Percentiles rank a stretch among this genome's conserved stretches.
Evolutionary conservation across 1,284 basidiomycete genomes (phyloP).

Genomic region (Ustilago bromivora): DNA sequence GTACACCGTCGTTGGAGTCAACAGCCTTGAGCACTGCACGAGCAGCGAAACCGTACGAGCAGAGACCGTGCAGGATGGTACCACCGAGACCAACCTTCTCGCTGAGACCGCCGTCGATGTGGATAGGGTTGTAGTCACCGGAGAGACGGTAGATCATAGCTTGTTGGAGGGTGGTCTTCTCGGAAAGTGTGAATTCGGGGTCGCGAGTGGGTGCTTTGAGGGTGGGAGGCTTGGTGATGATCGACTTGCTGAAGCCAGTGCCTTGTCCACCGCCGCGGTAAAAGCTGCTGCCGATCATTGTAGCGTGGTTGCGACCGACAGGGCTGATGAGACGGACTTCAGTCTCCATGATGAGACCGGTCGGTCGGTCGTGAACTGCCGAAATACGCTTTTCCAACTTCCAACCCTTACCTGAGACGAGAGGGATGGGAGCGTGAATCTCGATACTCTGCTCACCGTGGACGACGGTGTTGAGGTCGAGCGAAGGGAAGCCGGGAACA

Average conservation of each 20-base stretch:
- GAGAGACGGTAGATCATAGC: constrained; percentile 61
- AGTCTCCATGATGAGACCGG: constrained; percentile 60
- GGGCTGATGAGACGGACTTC: constrained; percentile 57
- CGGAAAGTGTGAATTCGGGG: constrained; percentile 47
- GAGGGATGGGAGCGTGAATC: constrained; percentile 66
- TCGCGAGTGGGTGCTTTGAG: constrained; percentile 45
- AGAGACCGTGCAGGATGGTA: constrained; percentile 64
- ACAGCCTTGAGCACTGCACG: constrained; percentile 58
- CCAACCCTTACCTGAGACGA: constrained; percentile 58
- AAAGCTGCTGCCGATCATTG: constrained; percentile 60
- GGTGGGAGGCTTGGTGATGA: constrained; percentile 42
- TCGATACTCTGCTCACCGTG: constrained; percentile 70
- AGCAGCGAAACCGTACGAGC: constrained; percentile 59
- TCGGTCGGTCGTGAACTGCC: constrained; percentile 60
- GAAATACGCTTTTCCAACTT: constrained; percentile 57
- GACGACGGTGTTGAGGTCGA: constrained; percentile 70
- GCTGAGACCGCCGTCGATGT: constrained; percentile 61
- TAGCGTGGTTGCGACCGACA: constrained; percentile 51
- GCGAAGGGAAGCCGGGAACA: constrained; percentile 56
- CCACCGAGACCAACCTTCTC: constrained; percentile 57
- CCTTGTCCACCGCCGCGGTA: constrained; percentile 63
- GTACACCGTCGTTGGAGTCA: constrained; percentile 49
- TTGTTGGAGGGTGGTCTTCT: constrained; percentile 51
- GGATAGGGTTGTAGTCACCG: constrained; percentile 63
- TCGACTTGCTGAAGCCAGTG: constrained; percentile 52